These are phyloP conservation scores for Handroanthus guayacan DNA, from an alignment of 257 asterid species.

Conservation along the genomic window DNA sequence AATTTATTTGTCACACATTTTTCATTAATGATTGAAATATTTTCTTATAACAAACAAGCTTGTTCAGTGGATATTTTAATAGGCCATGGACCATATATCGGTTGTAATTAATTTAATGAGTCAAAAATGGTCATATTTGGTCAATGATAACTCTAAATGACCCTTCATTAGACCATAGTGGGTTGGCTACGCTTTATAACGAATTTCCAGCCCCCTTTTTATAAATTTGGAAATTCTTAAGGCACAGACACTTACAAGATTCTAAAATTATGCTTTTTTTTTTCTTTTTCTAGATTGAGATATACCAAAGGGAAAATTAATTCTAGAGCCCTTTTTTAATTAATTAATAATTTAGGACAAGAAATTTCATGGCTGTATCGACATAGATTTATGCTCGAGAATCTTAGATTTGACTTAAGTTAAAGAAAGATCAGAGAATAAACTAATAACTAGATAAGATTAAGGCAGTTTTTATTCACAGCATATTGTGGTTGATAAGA, in stretches of 20 bases:
- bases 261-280: neutral
- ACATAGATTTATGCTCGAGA: constrained; percentile 33
- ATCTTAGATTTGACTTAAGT: constrained; percentile 32
- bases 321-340: neutral
- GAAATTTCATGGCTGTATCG: neutral
- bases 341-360: neutral
- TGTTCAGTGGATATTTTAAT: no score
- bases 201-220: no score
- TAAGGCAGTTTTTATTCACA: constrained; percentile 32
- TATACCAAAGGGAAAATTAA: constrained; percentile 12
- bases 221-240: neutral
- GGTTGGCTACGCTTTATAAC: no score
- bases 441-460: constrained; percentile 34
- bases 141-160: no score
- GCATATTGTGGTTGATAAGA: constrained; percentile 40
- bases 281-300: neutral
- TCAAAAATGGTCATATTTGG: no score
- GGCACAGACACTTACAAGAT: neutral
- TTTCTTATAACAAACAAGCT: no score
- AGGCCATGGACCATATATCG: no score
- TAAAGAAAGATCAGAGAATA: constrained; percentile 24
- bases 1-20: no score
- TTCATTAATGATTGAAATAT: no score
- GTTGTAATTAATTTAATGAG: no score
- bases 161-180: no score